Percentiles rank a stretch among this genome's conserved stretches.
Evolutionary conservation across 345 rosid genomes (phyloP).

Genomic region (Erysimum cheiranthoides): DNA sequence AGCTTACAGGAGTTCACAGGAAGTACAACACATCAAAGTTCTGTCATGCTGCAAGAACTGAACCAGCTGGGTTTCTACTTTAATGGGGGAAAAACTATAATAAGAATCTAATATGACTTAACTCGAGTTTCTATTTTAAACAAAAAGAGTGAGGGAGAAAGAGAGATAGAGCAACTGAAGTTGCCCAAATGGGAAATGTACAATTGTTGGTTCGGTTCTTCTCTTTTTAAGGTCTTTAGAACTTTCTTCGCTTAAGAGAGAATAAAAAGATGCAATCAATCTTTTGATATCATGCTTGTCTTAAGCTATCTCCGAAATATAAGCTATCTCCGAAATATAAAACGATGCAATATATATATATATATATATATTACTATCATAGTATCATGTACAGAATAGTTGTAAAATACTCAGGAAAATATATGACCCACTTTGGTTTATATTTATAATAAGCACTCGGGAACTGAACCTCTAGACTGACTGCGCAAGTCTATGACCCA

Average conservation of each 20-base stretch:
- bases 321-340: too few relatives aligned
- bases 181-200: slow-evolving; percentile 31
- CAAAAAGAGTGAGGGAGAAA: not conserved
- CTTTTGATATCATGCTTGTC: slow-evolving; percentile 13
- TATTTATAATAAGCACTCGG: not conserved
- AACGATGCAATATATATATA: too few relatives aligned
- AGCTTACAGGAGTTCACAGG: slow-evolving; percentile 81
- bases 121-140: slow-evolving; percentile 3
- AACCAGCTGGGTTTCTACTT: slow-evolving; percentile 67
- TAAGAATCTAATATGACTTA: slow-evolving; percentile 29
- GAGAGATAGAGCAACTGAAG: slow-evolving; percentile 30
- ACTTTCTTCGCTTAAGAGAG: slow-evolving; percentile 36
- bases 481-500: too few relatives aligned
- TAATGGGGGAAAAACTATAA: slow-evolving; percentile 33
- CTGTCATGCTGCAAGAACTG: slow-evolving; percentile 67
- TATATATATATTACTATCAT: too few relatives aligned
- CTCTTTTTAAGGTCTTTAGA: slow-evolving; percentile 28
- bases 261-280: slow-evolving; percentile 29
- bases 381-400: not conserved
- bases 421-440: not conserved
- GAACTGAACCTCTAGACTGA: not conserved
- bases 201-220: slow-evolving; percentile 16
- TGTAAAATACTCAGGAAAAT: not conserved
- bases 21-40: slow-evolving; percentile 83
- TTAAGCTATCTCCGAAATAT: too few relatives aligned